These are phyloP conservation scores for Dryas alaskensis DNA, from an alignment of 306 rosid genomes.

Conservation along the genomic window DNA sequence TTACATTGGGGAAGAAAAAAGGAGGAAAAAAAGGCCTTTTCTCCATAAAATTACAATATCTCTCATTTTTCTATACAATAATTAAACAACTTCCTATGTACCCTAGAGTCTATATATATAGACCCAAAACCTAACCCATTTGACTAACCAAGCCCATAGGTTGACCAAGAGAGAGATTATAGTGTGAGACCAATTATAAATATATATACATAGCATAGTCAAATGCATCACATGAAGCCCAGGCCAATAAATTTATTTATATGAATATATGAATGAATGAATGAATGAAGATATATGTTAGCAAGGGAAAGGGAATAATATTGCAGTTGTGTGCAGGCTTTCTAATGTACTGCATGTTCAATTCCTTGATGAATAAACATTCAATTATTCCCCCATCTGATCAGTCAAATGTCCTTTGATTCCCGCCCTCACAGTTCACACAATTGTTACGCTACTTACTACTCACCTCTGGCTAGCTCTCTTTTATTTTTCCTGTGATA, in stretches of 20 bases:
- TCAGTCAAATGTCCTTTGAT: conserved; percentile 59
- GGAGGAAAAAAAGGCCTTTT: neutral
- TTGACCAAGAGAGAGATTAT: neutral
- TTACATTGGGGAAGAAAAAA: neutral
- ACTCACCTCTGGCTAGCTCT: neutral
- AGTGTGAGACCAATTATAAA: neutral
- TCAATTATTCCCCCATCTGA: conserved; percentile 34
- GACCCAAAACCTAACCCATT: conserved; percentile 15
- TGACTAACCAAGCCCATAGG: conserved; percentile 8
- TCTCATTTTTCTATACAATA: neutral
- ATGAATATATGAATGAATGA: conserved; percentile 13
- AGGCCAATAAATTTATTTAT: neutral
- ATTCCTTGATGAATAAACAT: conserved; percentile 39
- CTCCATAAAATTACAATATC: neutral
- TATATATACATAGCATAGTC: neutral
- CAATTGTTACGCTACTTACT: conserved; percentile 7
- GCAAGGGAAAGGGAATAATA: conserved; percentile 22
- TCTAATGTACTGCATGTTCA: conserved; percentile 32
- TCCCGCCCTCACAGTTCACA: conserved; percentile 35
- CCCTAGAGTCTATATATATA: too few relatives aligned
- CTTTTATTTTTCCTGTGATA: neutral
- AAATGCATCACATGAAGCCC: conserved; percentile 4
- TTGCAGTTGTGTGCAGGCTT: conserved; percentile 46
- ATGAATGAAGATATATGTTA: conserved; percentile 20
- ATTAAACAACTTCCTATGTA: neutral